Evolutionary conservation across 2,329 filamentous ascomycete genomes (phyloP).

Genomic region (Neophaeococcomyces mojaviensis): DNA sequence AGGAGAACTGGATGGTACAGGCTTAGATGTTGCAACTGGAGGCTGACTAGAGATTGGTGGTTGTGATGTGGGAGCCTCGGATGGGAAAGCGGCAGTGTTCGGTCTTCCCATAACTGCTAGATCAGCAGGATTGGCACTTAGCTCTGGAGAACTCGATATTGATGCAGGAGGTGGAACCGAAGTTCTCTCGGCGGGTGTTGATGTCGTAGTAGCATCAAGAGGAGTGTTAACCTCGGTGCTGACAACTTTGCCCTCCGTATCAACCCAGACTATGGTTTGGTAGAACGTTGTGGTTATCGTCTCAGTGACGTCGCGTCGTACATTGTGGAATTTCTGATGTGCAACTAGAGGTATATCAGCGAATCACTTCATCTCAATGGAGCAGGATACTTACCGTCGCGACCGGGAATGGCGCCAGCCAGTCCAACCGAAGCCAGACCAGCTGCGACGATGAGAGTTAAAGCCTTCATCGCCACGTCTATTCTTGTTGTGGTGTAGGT

Average conservation of each 20-base stretch:
- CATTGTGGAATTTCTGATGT: slow-evolving; percentile 3
- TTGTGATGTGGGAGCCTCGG: too few relatives aligned
- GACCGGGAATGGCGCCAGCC: background rate
- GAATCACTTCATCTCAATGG: too few relatives aligned
- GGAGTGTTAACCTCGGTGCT: slow-evolving; percentile 30
- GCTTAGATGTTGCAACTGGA: too few relatives aligned
- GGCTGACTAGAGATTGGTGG: too few relatives aligned
- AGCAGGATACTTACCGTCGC: background rate
- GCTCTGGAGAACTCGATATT: slow-evolving; percentile 18
- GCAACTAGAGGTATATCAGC: background rate
- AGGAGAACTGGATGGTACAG: too few relatives aligned
- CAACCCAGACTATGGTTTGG: slow-evolving; percentile 49
- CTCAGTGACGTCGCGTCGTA: slow-evolving; percentile 24
- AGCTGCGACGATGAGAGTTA: background rate
- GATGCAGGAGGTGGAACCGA: slow-evolving; percentile 16
- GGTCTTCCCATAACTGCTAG: too few relatives aligned
- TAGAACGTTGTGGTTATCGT: slow-evolving; percentile 40
- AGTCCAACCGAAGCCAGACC: slow-evolving; percentile 1
- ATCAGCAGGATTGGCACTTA: background rate
- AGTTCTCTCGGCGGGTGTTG: slow-evolving; percentile 9
- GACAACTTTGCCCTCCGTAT: slow-evolving; percentile 48
- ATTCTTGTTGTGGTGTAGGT: background rate
- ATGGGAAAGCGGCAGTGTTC: too few relatives aligned
- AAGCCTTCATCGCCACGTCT: background rate
- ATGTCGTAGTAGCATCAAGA: slow-evolving; percentile 9